These are phyloP conservation scores for Nitzschia sp. DNA, from an alignment of 108 stramenopile species.

Conservation along the genomic window DNA sequence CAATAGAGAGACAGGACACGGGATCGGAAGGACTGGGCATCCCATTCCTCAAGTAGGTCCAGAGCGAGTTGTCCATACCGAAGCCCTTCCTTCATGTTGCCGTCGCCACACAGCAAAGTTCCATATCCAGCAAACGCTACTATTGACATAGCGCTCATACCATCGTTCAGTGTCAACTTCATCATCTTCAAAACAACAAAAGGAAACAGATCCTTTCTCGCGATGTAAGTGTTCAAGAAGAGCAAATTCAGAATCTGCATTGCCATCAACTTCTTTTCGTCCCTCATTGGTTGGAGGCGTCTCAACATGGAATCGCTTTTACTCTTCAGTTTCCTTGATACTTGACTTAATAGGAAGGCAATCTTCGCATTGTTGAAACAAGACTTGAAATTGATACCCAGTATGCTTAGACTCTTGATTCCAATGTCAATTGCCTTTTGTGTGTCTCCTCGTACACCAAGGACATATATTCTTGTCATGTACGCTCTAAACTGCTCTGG, in stretches of 20 bases:
- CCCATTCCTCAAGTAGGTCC: conserved; percentile 32
- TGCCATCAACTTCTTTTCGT: conserved; percentile 25
- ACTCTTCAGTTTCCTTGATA: conserved; percentile 19
- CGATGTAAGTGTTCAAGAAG: conserved; percentile 13
- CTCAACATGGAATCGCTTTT: conserved; percentile 33
- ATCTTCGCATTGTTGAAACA: neutral
- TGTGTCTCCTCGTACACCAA: conserved; percentile 25
- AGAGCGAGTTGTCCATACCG: conserved; percentile 43
- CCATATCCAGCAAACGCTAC: conserved; percentile 52
- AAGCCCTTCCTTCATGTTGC: conserved; percentile 32
- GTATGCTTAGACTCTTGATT: conserved; percentile 23
- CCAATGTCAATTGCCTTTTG: conserved; percentile 36
- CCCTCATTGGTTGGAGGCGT: conserved; percentile 28
- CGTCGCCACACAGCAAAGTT: conserved; percentile 25
- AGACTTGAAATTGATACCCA: conserved; percentile 32
- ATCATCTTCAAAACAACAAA: conserved; percentile 40
- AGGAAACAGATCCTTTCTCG: conserved; percentile 22
- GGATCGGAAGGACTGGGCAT: conserved; percentile 29
- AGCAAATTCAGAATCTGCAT: conserved; percentile 40
- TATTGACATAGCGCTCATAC: conserved; percentile 35
- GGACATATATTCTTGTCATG: conserved; percentile 33
- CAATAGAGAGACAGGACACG: conserved; percentile 28
- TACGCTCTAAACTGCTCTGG: conserved; percentile 46
- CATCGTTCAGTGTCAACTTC: conserved; percentile 39
- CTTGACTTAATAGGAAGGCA: conserved; percentile 17